Base-by-base conservation (phyloP, 2,329 filamentous ascomycete species). In the Ceratocystis papillata region DNA sequence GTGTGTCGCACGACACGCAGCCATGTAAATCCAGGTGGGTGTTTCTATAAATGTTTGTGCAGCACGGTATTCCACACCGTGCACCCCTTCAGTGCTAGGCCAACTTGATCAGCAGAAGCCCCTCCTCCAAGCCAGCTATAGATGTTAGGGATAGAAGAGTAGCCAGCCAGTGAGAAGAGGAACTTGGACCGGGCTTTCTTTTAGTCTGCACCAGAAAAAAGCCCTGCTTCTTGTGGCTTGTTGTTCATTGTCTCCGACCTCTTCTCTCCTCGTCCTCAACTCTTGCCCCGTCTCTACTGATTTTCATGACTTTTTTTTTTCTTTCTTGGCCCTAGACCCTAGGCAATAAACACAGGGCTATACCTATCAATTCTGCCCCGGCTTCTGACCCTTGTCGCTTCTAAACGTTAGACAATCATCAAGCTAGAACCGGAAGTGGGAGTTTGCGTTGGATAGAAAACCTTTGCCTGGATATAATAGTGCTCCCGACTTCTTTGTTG, bases 401-500 rank as follows among this genome's bases (percentile, higher is more conserved):
- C 55, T 59, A 8, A 37, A 20, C 6, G n/a, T 17, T 37, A 59
- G 48, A n/a, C 55, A 59, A 12, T 33, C 25, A 59, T 33, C 25
- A 59, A 59, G 55, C 55, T 62, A 45, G 59, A 45, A 62, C 33
- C 33, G 59, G 59, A 62, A 62, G 59, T 41, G 59, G 33, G 59
- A 45, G 33, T 45, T n/a, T 59, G 55, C 55, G 28, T 6, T 37
- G 17, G 15, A 59, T 37, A n/a, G 28, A 37, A 41, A 59, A 59
- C 15, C 15, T 33, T n/a, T 33, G 55, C 55, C 55, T 8, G 37
- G 59, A 62, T 62, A 45, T 33, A 62, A 62, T 44, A 17, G 59
- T 45, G 41, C 33, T n/a, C 22, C n/a, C 37, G 22, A 22, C 59
- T 45, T 28, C 2, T 5, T 46, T 62, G 37, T 20, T 46, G 5